Percentiles rank a stretch among this genome's conserved stretches.
Evolutionary conservation across 768 basidiomycete genomes (phyloP).

Genomic region (Suillus placidus): DNA sequence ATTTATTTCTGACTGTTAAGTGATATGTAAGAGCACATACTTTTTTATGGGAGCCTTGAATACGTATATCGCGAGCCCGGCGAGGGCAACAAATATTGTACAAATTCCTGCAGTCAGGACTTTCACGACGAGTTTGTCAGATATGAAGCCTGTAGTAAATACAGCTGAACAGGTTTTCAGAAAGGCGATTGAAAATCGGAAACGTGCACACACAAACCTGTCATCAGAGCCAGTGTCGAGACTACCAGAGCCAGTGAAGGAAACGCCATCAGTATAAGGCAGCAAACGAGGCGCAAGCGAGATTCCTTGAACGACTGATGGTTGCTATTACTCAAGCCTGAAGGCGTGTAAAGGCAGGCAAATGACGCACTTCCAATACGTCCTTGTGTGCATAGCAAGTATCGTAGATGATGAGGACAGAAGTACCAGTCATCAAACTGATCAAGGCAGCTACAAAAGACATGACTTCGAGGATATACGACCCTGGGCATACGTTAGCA

Average conservation of each 20-base stretch:
- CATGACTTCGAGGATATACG: neutral
- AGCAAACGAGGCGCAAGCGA: neutral
- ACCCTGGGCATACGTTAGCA: neutral
- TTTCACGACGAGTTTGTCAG: neutral
- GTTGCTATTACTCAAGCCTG: neutral
- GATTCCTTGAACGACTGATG: neutral
- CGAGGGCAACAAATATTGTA: neutral
- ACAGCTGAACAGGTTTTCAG: neutral
- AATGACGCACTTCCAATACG: neutral
- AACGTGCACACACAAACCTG: neutral
- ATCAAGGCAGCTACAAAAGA: neutral
- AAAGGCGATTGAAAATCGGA: neutral
- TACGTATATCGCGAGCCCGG: neutral
- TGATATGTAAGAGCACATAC: neutral
- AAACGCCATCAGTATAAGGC: neutral
- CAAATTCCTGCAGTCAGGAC: neutral
- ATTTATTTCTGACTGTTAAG: neutral
- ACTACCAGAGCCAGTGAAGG: neutral
- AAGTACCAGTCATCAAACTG: neutral
- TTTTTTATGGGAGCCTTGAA: neutral
- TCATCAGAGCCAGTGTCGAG: neutral
- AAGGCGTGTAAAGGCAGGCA: neutral
- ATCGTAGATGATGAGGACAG: conserved; percentile 1
- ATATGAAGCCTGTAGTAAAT: neutral
- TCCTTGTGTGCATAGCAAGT: neutral